A percentile compares a stretch with the other conserved stretches of the same genome.
Evolutionary conservation across 2,329 filamentous ascomycete genomes (phyloP).

Genomic region (Ophiosphaerella herpotricha): DNA sequence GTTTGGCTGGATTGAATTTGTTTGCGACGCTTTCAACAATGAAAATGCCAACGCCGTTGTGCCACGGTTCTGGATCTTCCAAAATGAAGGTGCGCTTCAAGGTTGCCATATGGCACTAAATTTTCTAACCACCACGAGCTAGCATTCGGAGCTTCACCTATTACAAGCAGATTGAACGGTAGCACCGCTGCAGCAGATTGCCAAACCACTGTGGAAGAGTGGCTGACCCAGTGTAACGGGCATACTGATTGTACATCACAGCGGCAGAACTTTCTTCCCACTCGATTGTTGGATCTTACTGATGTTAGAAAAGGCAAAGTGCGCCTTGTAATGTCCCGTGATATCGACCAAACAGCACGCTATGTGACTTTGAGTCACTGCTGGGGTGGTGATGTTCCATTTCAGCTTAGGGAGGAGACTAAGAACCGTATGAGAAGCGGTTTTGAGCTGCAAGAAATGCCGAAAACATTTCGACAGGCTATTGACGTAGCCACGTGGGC

Average conservation of each 20-base stretch:
- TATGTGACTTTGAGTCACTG: slow-evolving; percentile 10
- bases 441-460: not conserved
- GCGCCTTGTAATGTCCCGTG: not conserved
- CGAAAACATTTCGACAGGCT: not conserved
- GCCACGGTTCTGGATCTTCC: slow-evolving; percentile 1
- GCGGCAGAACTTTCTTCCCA: not conserved
- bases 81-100: not conserved
- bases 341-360: not conserved
- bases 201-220: not conserved
- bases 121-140: not conserved
- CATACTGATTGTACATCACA: not conserved
- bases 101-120: not conserved
- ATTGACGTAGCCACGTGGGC: slow-evolving; percentile 1
- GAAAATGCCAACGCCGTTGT: not conserved
- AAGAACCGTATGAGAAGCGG: not conserved
- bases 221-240: not conserved
- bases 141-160: not conserved
- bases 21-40: not conserved
- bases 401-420: not conserved
- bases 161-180: not conserved
- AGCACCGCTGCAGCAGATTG: not conserved
- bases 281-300: not conserved
- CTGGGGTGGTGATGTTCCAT: slow-evolving; percentile 2
- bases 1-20: not conserved
- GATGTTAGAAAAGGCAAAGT: not conserved